phyloP scores from a whole-genome alignment of 768 basidiomycete genomes.

The Cyclocybe cylindracea region DNA sequence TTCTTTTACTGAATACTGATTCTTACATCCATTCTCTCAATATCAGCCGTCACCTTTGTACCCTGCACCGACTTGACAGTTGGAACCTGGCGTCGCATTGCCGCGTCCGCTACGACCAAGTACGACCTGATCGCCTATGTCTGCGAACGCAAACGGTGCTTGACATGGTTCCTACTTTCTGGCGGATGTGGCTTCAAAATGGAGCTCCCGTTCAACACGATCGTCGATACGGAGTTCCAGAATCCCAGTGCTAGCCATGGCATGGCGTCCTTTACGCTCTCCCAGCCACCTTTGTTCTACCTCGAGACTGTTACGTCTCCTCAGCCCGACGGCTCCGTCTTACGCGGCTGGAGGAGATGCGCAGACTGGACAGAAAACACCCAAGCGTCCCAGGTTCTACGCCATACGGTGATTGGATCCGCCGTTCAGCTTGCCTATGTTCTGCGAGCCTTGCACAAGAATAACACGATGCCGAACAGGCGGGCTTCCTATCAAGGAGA shows the following conservation, averaged over 20 bases:
- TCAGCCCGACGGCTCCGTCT: constrained; percentile 26
- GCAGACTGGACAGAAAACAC: constrained; percentile 77
- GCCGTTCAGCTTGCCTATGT: constrained; percentile 60
- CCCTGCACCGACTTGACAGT: constrained; percentile 75
- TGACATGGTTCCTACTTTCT: constrained; percentile 81
- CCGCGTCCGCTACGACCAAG: constrained; percentile 43
- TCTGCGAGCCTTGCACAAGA: constrained; percentile 44
- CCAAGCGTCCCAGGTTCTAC: constrained; percentile 64
- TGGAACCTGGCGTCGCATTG: constrained; percentile 78
- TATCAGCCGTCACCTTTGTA: constrained; percentile 69
- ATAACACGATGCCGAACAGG: not conserved
- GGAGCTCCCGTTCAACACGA: constrained; percentile 72
- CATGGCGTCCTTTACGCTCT: constrained; percentile 63
- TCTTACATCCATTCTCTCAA: not conserved
- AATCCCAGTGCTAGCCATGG: constrained; percentile 56
- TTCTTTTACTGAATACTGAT: not conserved
- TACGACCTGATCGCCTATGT: constrained; percentile 78
- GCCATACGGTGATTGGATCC: constrained; percentile 67
- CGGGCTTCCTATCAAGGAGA: constrained; percentile 29
- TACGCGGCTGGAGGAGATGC: constrained; percentile 61
- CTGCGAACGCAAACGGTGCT: constrained; percentile 62
- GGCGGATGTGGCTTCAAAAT: constrained; percentile 80
- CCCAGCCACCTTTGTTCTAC: constrained; percentile 69
- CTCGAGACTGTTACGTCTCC: constrained; percentile 47
- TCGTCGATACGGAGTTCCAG: constrained; percentile 58